Base-by-base conservation (phyloP, 176 grass and related monocot genomes). In the Oryza glaberrima region DNA sequence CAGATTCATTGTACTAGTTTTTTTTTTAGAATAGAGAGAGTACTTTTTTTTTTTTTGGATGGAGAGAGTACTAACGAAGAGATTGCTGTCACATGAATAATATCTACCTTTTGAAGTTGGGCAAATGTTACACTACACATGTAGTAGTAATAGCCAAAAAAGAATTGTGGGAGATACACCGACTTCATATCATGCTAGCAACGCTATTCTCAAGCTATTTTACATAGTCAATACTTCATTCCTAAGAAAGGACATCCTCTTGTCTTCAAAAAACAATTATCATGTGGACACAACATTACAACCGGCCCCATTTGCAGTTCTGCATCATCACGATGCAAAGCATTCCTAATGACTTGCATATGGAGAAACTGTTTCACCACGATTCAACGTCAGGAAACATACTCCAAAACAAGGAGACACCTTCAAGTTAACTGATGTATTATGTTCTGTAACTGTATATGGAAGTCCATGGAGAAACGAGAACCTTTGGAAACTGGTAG, bases 391-490 rank as follows among this genome's bases (percentile, higher is more conserved):
- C 28, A 79, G 22, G 51, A 65, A 76, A 58, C 19, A 71, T 46
- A 45, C 15, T 87, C 58, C 25, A 12, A 65, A 75, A 20, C 22
- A 54, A 64, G 68, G 64, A 51, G 49, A 23, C 15, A 11, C 81
- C 9, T 87, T 87, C 30, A 13, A 80, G 76, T 87, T 84, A 91
- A 80, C 65, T n/a, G 16, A 70, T 23, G 64, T 90, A 80, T 46
- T 80, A 70, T 87, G 76, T 69, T 69, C 30, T 68, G 75, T 87
- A 79, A 90, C 54, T 35, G 75, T 87, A 71, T 90, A 77, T 87
- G 52, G 69, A 79, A 75, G 19, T 84, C 22, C 63, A 25, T 58
- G 51, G 36, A 87, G 28, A 83, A 84, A 70, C 69, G 69, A n/a
- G 44, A 78, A 67, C 38, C 61, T 68, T 86, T 63, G 47, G 9